These are phyloP conservation scores for Hygrophorus pudorinus DNA, from an alignment of 768 basidiomycete species.

Conservation along the genomic window DNA sequence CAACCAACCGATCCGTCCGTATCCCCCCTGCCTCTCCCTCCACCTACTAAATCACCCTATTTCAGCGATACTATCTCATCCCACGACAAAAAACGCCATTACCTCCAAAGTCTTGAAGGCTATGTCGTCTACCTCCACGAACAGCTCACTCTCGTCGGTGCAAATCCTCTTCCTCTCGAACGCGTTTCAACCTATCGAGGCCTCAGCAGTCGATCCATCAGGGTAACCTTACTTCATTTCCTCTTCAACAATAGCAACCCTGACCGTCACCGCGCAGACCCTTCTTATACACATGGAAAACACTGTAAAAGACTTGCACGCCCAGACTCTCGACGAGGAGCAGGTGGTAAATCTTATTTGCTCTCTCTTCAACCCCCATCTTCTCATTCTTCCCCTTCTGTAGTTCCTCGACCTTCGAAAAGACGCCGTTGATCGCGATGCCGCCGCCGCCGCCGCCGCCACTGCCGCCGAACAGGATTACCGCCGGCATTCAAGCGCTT, in stretches of 20 bases:
- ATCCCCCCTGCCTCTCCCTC: not conserved
- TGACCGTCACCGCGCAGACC: slow-evolving; percentile 27
- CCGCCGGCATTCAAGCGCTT: no score
- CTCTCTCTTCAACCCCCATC: not conserved
- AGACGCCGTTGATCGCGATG: not conserved
- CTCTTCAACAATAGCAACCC: not conserved
- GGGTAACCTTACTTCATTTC: slow-evolving; percentile 24
- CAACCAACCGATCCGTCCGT: slow-evolving; percentile 53
- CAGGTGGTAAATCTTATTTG: slow-evolving; percentile 33
- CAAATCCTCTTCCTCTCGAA: slow-evolving; percentile 35
- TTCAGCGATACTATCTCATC: slow-evolving; percentile 63
- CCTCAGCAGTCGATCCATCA: slow-evolving; percentile 52
- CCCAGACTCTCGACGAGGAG: slow-evolving; percentile 43
- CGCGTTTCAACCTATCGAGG: slow-evolving; percentile 44
- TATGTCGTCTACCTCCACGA: slow-evolving; percentile 61
- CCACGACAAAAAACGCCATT: slow-evolving; percentile 69
- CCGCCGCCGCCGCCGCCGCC: not conserved
- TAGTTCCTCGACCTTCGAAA: slow-evolving; percentile 6
- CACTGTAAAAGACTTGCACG: slow-evolving; percentile 38
- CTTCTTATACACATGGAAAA: slow-evolving; percentile 65
- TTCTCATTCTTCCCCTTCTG: not conserved
- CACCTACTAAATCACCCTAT: not conserved
- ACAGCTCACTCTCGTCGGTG: slow-evolving; percentile 42
- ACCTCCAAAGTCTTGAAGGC: slow-evolving; percentile 63
- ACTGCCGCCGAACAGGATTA: not conserved